These are phyloP conservation scores for Posidonia australis DNA, from an alignment of 106 monocot species.

Conservation along the genomic window DNA sequence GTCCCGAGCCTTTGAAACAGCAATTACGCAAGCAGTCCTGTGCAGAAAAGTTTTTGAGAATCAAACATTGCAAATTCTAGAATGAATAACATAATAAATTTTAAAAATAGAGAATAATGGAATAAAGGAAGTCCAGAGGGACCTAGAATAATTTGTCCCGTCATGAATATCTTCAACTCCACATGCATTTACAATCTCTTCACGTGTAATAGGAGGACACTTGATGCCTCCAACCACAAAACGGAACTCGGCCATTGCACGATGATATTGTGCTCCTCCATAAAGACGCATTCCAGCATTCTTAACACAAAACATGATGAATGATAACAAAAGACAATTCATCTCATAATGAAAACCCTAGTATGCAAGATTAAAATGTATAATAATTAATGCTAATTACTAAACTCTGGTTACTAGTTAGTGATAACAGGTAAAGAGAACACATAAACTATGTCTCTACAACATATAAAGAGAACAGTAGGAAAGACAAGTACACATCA, in stretches of 20 bases:
- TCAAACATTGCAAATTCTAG: background rate
- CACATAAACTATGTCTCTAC: too few relatives aligned
- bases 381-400: too few relatives aligned
- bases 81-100: background rate
- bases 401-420: too few relatives aligned
- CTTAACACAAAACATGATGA: conserved; percentile 16
- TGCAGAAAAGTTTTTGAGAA: conserved; percentile 8
- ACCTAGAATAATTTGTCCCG: conserved; percentile 95
- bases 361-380: too few relatives aligned
- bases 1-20: conserved; percentile 82
- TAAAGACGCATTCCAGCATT: conserved; percentile 97
- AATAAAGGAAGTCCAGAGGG: background rate
- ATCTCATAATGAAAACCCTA: too few relatives aligned
- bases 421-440: too few relatives aligned
- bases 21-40: conserved; percentile 94
- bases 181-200: conserved; percentile 97
- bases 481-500: too few relatives aligned
- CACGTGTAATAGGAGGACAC: conserved; percentile 88
- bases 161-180: conserved; percentile 99
- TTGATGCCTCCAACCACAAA: conserved; percentile 68
- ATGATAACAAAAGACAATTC: background rate
- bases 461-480: too few relatives aligned
- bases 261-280: conserved; percentile 94
- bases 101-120: background rate
- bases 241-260: conserved; percentile 96